phyloP scores from a whole-genome alignment of 768 basidiomycete genomes.

The Trametes gibbosa region DNA sequence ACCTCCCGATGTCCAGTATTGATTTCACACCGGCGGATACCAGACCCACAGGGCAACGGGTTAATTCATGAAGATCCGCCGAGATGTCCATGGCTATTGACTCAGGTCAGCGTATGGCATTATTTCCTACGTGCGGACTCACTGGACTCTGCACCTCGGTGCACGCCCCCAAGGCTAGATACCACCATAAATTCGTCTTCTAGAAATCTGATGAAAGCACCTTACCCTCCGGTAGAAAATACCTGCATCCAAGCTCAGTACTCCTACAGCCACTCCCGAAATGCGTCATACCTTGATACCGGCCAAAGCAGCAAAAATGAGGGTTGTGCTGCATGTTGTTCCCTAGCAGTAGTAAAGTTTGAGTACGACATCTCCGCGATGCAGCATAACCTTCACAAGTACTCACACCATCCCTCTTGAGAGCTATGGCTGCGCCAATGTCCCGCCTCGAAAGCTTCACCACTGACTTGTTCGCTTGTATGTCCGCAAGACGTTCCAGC shows the following conservation, averaged over 20 bases:
- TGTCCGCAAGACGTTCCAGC: slow-evolving; percentile 65
- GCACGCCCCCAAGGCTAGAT: slow-evolving; percentile 77
- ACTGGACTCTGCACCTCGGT: slow-evolving; percentile 72
- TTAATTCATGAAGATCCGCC: slow-evolving; percentile 87
- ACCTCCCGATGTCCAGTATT: slow-evolving; percentile 90
- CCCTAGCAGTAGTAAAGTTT: slow-evolving; percentile 38
- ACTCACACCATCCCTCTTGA: slow-evolving; percentile 55
- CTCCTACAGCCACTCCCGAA: not conserved
- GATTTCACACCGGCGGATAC: slow-evolving; percentile 94
- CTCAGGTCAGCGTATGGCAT: not conserved
- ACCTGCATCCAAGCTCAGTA: slow-evolving; percentile 43
- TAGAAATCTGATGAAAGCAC: not conserved
- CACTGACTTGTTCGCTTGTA: slow-evolving; percentile 35
- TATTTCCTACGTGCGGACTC: slow-evolving; percentile 14
- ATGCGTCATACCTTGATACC: slow-evolving; percentile 71
- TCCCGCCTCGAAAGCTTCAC: slow-evolving; percentile 80
- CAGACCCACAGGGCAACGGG: slow-evolving; percentile 86
- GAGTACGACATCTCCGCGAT: too few species aligned
- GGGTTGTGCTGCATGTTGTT: slow-evolving; percentile 68
- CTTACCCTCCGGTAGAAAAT: slow-evolving; percentile 90
- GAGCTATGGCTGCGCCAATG: slow-evolving; percentile 69
- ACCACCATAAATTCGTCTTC: not conserved
- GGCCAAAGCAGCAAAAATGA: slow-evolving; percentile 72
- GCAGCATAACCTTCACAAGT: not conserved
- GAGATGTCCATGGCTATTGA: slow-evolving; percentile 91